A percentile compares a stretch with the other conserved stretches of the same genome.
Conservation (phyloP, 2,329 filamentous ascomycete species). For the Ciborinia camelliae region DNA sequence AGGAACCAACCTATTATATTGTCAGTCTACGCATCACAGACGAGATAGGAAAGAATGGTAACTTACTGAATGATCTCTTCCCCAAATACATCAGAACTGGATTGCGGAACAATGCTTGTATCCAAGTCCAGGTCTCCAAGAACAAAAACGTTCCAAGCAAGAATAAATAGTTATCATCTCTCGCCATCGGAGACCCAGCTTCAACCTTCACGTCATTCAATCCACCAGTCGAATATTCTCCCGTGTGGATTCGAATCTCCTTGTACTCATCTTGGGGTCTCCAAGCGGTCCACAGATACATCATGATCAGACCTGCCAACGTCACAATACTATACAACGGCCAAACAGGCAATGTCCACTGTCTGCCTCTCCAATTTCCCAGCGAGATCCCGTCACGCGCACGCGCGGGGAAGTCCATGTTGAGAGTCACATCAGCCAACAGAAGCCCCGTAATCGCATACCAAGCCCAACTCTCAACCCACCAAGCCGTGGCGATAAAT, state of each 20-base stretch:
- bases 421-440: conserved; percentile 43
- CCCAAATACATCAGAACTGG: conserved; percentile 42
- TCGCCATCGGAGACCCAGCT: conserved; percentile 38
- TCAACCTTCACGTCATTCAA: conserved; percentile 39
- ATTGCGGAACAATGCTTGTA: conserved; percentile 40
- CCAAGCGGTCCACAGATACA: conserved; percentile 44
- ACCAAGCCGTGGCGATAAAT: conserved; percentile 46
- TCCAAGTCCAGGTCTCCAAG: conserved; percentile 40
- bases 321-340: conserved; percentile 31
- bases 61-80: conserved; percentile 44
- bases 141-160: conserved; percentile 42
- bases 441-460: conserved; percentile 44
- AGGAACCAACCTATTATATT: conserved; percentile 41
- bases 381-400: conserved; percentile 30
- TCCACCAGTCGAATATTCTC: conserved; percentile 40
- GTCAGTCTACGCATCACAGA: not conserved
- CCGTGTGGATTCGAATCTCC: conserved; percentile 43
- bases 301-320: conserved; percentile 40
- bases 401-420: conserved; percentile 41
- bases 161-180: conserved; percentile 45
- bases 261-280: conserved; percentile 38
- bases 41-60: not conserved
- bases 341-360: conserved; percentile 36
- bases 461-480: conserved; percentile 49
- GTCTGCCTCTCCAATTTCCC: conserved; percentile 1